A percentile compares a stretch with the other conserved stretches of the same genome.
Conservation (phyloP, 208 protist genomes). For the Leishmania arabica region DNA sequence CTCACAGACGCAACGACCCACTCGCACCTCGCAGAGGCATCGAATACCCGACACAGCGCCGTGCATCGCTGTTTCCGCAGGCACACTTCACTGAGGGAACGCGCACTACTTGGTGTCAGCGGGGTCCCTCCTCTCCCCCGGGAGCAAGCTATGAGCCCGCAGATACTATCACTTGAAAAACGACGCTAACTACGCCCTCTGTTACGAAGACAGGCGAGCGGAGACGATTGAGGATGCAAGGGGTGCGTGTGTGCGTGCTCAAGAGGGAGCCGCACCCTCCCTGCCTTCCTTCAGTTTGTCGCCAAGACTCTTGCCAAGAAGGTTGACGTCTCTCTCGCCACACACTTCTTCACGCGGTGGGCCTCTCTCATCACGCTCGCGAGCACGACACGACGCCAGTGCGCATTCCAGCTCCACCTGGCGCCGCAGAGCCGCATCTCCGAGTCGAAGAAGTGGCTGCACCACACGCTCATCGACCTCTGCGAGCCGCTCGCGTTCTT, state of each 20-base stretch:
- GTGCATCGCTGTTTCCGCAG: neutral
- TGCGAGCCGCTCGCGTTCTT: conserved; percentile 11
- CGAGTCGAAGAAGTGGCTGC: conserved; percentile 16
- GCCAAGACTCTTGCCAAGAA: neutral
- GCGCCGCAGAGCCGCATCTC: conserved; percentile 13
- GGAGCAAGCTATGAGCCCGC: neutral
- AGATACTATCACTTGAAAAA: neutral
- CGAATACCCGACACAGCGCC: neutral
- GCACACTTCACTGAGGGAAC: neutral
- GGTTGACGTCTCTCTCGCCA: neutral
- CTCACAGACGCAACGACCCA: neutral
- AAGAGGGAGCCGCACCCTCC: neutral
- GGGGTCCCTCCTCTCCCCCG: neutral
- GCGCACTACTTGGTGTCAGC: neutral
- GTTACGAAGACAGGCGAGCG: neutral
- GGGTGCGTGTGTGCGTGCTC: neutral
- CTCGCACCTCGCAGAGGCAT: neutral
- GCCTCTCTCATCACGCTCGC: neutral
- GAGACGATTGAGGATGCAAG: neutral
- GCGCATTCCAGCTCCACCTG: conserved; percentile 22
- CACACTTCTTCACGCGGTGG: neutral
- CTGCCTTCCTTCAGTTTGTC: neutral
- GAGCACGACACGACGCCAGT: neutral
- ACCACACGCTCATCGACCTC: conserved; percentile 19
- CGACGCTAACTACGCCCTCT: neutral